Percentiles rank a stretch among this genome's conserved stretches.
Evolutionary conservation across 768 basidiomycete genomes (phyloP).

Genomic region (Rhodocollybia butyracea): DNA sequence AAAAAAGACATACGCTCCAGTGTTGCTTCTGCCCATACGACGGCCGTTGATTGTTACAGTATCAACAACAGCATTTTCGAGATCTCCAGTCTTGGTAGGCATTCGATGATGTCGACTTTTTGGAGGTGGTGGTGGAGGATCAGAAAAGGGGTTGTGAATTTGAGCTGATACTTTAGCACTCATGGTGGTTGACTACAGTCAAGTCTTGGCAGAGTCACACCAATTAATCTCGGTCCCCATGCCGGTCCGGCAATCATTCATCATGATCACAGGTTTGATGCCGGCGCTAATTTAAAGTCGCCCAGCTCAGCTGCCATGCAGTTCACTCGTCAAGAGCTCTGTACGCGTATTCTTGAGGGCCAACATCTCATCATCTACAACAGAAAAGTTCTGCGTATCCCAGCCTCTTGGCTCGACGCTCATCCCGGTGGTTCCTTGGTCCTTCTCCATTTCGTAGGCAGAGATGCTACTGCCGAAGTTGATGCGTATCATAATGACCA

Average conservation of each 20-base stretch:
- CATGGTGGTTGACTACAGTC: background rate
- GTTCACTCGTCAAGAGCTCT: conserved; percentile 51
- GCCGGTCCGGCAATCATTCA: too few relatives aligned
- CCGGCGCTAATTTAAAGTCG: background rate
- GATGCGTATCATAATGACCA: conserved; percentile 80
- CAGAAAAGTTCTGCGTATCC: conserved; percentile 60
- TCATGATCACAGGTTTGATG: too few relatives aligned
- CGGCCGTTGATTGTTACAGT: conserved; percentile 57
- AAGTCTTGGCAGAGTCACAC: background rate
- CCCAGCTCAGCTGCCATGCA: conserved; percentile 6
- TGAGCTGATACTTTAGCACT: background rate
- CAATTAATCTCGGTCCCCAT: too few relatives aligned
- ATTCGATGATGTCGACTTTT: conserved; percentile 29
- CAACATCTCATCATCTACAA: conserved; percentile 74
- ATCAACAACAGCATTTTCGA: conserved; percentile 65
- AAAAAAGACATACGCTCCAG: conserved; percentile 40
- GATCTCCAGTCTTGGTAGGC: conserved; percentile 20
- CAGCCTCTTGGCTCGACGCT: conserved; percentile 70
- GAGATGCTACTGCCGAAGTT: conserved; percentile 94
- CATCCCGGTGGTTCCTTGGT: conserved; percentile 91
- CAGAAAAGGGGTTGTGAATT: conserved; percentile 10
- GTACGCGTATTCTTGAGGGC: conserved; percentile 69
- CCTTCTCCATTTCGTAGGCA: conserved; percentile 91
- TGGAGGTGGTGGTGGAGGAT: conserved; percentile 20
- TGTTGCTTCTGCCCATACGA: conserved; percentile 57